Base-by-base conservation (phyloP, 139 green algal species). In the Coelastrella sp. region DNA sequence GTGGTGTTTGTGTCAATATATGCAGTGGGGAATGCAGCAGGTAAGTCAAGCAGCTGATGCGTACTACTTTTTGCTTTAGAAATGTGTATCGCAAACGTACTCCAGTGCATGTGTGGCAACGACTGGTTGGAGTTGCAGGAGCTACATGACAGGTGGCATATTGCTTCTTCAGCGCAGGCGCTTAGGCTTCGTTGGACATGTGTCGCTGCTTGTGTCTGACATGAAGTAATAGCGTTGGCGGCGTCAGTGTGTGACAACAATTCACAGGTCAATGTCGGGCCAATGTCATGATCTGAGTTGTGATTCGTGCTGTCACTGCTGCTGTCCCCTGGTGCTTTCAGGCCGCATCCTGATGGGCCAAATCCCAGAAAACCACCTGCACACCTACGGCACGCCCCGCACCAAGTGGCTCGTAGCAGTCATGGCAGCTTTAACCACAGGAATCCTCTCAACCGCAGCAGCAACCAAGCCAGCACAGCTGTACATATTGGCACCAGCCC, bases 1-100 rank as follows among this genome's bases (percentile, higher is more conserved):
- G 87, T 94, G 56, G 72, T 95, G 35, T 93, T 98, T 85, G 94
- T 98, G 11, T 96, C 93, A 4, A 91, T 98, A 10, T 97, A 98
- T 87, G 95, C 92, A 10, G 94, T 98, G 10, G 92, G 91, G 75
- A 98, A 96, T 82, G 97, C 94, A 57, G 92, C 61, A n/a, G 92
- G 88, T 91, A 63, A 0, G 84, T 15, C 3, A 0, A 1, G 73
- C 10, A 14, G 10, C 17, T 27, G n/a, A 80, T 80, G 73, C 73
- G 10, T 80, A 11, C 73, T 15, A 15, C 19, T 80, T 14, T 80
- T 4, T 80, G 19, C 19, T 70, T 15, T 5, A 15, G 63, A 20
- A 12, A 70, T 70, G 14, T 49, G 35, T 3, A 49, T 49, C 35
- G 35, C 35, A 49, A 49, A 3, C 35, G 35, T 49, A 49, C 3